Base-by-base conservation (phyloP, 768 basidiomycete genomes). In the Sutorius australiensis region DNA sequence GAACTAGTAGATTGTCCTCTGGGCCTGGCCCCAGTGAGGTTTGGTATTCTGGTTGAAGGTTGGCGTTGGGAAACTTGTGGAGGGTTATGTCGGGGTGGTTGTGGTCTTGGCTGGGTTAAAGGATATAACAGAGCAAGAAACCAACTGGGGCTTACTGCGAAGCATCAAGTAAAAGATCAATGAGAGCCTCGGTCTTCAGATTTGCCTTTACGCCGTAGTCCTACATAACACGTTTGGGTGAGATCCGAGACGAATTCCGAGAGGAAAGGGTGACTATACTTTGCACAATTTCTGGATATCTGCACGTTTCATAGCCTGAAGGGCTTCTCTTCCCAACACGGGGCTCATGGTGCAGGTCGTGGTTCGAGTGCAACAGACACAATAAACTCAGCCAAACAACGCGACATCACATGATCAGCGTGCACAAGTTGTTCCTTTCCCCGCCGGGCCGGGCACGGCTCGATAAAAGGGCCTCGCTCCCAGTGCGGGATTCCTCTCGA, bases 131-230 rank as follows among this genome's bases (percentile, higher is more conserved):
- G 67, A 38, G 67, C 69, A 46, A 74, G 73, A 27, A 72, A 67
- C 19, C 12, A 14, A 67, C 62, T 64, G 69, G 65, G 47, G 67
- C 75, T 55, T 63, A 72, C 57, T 68, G 71, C 30, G 72, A 70
- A 14, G 75, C 78, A 60, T 85, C 81, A 13, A 88, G 72, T 27
- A 92, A 72, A 16, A 88, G 75, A 64, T 89, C 85, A 62, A 92
- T 89, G 57, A 92, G 73, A 43, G 81, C 83, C 62, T 89, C 87
- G 21, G 86, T 81, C 74, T 88, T 91, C 64, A 90, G 78, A 69
- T 91, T 91, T 41, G 89, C 89, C 70, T 80, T 87, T 55, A 92
- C 81, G 53, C 88, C 87, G 63, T 85, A 82, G 60, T 89, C 86
- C 88, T 92, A 37, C 50, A 27, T 48, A 44, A 55, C 38, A 52